Base-by-base conservation (phyloP, 345 rosid species). In the Eucalyptus camaldulensis region DNA sequence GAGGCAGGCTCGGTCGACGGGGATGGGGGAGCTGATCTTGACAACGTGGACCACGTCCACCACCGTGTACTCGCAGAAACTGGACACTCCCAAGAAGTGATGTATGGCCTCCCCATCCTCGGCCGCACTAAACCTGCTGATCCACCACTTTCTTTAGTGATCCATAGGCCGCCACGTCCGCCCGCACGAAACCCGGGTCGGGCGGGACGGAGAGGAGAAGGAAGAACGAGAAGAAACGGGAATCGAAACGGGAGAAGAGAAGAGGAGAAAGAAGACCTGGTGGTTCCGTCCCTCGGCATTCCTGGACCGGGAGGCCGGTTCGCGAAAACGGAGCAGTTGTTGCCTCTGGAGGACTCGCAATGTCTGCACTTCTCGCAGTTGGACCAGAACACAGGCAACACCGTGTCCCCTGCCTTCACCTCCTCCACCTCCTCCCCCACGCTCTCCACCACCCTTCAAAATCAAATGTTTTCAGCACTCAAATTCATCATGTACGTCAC, bases 51-150 rank as follows among this genome's bases (percentile, higher is more conserved):
- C 92, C 17, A 95, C 87, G n/a, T 97, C 98, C 3, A 97, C 94
- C 31, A 97, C 97, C 1, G 96, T 95, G 85, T 95, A 96, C 94
- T 96, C 93, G 6, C 92, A 11, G 87, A 97, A 96, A 92, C 97
- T 97, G 8, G 98, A 97, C 12, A 96, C 96, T 10, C 2, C 60
- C 10, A 96, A 7, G 85, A 90, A 92, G 93, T 96, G 95, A 90
- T 94, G 85, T 45, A 96, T 49, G 33, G 47, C 65, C 87, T 95
- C 93, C 31, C 99, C 99, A 22, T 91, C 91, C 85, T 86, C 88
- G 85, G 91, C 96, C 86, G 45, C 87, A 7, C 90, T 92, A 62
- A 97, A 97, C 87, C 97, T 91, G 88, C 91, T 62, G 50, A 29
- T 56, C 62, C 62, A 56, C 62, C 62, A 56, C 62, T 56, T 56